phyloP scores from a whole-genome alignment of 768 basidiomycete species.

The Rhodotorula paludigena region DNA sequence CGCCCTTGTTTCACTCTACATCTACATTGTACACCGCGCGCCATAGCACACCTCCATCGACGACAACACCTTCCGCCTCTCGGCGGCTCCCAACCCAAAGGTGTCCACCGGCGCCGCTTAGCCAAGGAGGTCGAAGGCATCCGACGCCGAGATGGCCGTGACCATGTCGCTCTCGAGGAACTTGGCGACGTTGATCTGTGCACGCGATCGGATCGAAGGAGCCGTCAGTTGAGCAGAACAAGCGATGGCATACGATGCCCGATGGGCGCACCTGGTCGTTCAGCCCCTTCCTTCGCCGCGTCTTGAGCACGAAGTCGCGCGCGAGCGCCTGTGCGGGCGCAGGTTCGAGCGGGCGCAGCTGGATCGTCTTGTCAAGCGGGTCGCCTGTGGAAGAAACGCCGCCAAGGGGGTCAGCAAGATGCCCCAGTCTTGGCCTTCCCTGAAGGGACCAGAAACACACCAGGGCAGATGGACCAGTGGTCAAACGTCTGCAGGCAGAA shows the following conservation, averaged over 20 bases:
- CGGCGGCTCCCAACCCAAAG: no score
- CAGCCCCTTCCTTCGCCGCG: conserved; percentile 88
- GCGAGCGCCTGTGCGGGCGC: conserved; percentile 94
- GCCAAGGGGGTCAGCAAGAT: background rate
- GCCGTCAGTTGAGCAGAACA: background rate
- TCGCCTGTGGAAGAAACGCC: conserved; percentile 63
- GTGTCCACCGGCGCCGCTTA: no score
- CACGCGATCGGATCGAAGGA: background rate
- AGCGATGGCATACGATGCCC: background rate
- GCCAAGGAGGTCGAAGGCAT: background rate
- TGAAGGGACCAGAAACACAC: no score
- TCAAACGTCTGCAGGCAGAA: conserved; percentile 97
- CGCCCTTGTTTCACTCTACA: no score
- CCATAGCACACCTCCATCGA: no score
- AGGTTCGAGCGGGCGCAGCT: conserved; percentile 90
- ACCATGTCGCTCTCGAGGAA: conserved; percentile 19
- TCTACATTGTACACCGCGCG: no score
- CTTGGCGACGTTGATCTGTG: conserved; percentile 28
- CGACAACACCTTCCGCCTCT: no score
- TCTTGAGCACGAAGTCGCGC: conserved; percentile 91
- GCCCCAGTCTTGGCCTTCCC: conserved; percentile 28
- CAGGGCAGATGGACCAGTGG: conserved; percentile 99
- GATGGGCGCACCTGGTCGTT: conserved; percentile 61
- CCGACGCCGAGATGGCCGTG: background rate
- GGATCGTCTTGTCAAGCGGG: conserved; percentile 94